Evolutionary conservation across 2,329 filamentous ascomycete species (phyloP), one percentile per base, ranked within the genome.

Genomic region (Xenoacremonium recifei): DNA sequence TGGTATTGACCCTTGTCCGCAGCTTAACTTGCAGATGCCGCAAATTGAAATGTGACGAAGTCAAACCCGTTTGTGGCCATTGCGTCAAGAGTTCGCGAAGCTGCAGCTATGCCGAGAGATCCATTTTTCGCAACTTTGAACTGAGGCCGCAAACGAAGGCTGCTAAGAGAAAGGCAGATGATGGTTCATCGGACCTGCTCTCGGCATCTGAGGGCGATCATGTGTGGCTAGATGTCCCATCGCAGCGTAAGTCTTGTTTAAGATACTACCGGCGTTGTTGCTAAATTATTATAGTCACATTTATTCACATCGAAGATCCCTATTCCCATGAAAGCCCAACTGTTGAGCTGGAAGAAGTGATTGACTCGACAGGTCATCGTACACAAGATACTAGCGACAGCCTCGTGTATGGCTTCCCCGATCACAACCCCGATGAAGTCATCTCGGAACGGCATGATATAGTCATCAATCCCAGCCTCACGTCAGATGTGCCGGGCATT

Each of bases 41-140:
- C 6, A 60, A 60, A 13, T 3, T 60, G 3, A 61, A 60, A 29
- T 60, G 58, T 4, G 51, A 60, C 23, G 54, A 61, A 20, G 30
- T 13, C 1, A 56, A 50, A 4, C 58, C 58, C 0, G n/a, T 43
- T 0, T 60, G 57, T 15, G 48, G 53, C 7, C 45, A 46, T 4
- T 59, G 56, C 15, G 19, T 21, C 6, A 57, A 51, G 12, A 43
- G 53, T 12, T 42, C 35, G 1, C 40, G 54, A 4, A 15, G 30
- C 1, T 57, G 54, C 12, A 44, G 33, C 19, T 57, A 57, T 6
- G 31, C 34, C 6, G 40, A 44, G n/a, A 42, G 51, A 30, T 53
- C 47, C 2, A 23, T 53, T 1, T 57, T 57, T 39, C 47, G 54
- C 4, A 47, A 37, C 0, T 53, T 50, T 3, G 42, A 56, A 4